phyloP scores from a whole-genome alignment of 1,139 yeast genomes.

The Candida sojae region DNA sequence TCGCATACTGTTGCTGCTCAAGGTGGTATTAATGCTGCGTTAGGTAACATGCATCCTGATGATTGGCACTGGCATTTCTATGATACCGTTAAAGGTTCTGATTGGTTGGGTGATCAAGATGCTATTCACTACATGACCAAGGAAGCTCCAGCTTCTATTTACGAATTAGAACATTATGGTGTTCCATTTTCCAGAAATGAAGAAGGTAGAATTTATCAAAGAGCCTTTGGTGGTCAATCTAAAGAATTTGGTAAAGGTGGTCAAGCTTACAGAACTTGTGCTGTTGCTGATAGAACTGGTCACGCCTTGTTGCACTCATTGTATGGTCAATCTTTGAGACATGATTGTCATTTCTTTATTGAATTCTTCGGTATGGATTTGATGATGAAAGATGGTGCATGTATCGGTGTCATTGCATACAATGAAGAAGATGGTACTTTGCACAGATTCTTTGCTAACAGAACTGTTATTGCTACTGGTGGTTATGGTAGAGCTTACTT shows the following conservation, averaged over 20 bases:
- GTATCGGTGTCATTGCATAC: conserved; percentile 96
- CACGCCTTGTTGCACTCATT: conserved; percentile 95
- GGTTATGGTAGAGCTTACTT: conserved; percentile 99
- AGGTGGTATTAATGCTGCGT: conserved; percentile 99
- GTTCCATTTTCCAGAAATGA: conserved; percentile 98
- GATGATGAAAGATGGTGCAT: conserved; percentile 92
- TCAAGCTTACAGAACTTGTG: conserved; percentile 98
- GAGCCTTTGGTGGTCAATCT: conserved; percentile 99
- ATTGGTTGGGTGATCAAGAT: conserved; percentile 99
- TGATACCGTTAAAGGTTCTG: conserved; percentile 99
- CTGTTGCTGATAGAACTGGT: conserved; percentile 99
- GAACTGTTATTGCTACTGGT: conserved; percentile 96
- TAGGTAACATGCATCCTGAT: conserved; percentile 96
- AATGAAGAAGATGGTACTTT: conserved; percentile 99
- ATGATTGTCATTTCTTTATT: conserved; percentile 96
- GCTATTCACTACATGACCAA: conserved; percentile 99
- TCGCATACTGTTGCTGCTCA: conserved; percentile 99
- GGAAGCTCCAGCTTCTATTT: conserved; percentile 95
- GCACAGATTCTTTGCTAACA: conserved; percentile 96
- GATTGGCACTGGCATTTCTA: conserved; percentile 99
- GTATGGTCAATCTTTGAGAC: conserved; percentile 95
- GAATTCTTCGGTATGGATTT: conserved; percentile 96
- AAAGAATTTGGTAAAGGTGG: conserved; percentile 97
- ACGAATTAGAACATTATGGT: conserved; percentile 97
- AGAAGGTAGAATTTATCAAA: conserved; percentile 95